Evolutionary conservation across 345 rosid genomes (phyloP), one percentile per base, ranked within the genome.

Genomic region (Angophora floribunda): DNA sequence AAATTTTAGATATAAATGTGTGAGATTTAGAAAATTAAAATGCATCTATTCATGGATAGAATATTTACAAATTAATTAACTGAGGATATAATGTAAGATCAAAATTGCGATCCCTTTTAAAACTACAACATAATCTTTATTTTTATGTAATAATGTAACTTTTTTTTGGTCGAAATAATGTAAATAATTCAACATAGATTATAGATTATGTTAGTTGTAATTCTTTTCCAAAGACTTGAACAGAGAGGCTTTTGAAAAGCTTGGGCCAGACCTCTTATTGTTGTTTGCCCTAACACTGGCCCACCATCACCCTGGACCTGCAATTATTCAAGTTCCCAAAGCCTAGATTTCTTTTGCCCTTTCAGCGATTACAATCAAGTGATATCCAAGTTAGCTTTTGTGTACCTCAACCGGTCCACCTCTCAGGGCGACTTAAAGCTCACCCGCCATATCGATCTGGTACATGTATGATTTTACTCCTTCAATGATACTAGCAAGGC

Each of bases 401-500:
- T n/a, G 78, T 15, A 30, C 16, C 78, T 30, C 19, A 6, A 30
- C 9, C 7, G 15, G 44, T 55, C 78, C 44, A 67, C 36, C 41
- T 30, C 44, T 2, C 44, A 7, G 41, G 78, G 78, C 4, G 15
- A 65, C 30, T 30, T 65, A 15, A 65, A 44, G 11, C 22, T 65
- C 22, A 7, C 11, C 44, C 41, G 30, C 44, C 78, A 15, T 36
- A 7, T 65, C 5, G 9, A 2, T 30, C 4, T 30, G 5, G 78
- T 65, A 10, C 8, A 30, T 65, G n/a, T 7, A 15, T 12, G 44
- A 41, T 67, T 67, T 67, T 67, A 67, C 45, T 67, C 22, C 4
- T 16, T 19, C 2, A 7, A 7, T 2, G 2, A 12, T 16, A 5
- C 45, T 5, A 0, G 6, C 4, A 16, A 67, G 22, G 13, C 45